phyloP scores from a whole-genome alignment of 495 filamentous ascomycete species.

The Beverwykella pulmonaria region DNA sequence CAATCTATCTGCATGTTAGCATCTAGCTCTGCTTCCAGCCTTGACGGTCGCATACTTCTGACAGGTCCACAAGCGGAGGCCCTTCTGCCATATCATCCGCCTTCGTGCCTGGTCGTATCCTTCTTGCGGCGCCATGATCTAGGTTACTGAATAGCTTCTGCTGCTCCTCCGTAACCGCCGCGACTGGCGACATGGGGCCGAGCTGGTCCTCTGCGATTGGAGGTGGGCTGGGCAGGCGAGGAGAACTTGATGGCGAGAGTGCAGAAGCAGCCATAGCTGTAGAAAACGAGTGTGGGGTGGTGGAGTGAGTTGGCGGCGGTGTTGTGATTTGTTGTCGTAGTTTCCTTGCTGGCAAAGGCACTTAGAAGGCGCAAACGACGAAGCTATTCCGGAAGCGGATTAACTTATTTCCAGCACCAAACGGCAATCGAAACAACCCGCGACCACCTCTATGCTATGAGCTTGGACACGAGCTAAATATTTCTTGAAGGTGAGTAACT shows the following conservation, averaged over 20 bases:
- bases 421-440: too few relatives aligned
- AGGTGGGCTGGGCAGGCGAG: slow-evolving; percentile 83
- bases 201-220: slow-evolving; percentile 90
- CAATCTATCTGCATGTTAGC: slow-evolving; percentile 52
- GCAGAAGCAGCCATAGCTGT: slow-evolving; percentile 55
- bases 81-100: slow-evolving; percentile 88
- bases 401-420: too few relatives aligned
- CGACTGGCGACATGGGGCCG: slow-evolving; percentile 75
- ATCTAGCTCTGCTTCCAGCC: background rate
- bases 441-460: too few relatives aligned
- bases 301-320: background rate
- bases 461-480: too few relatives aligned
- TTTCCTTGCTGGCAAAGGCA: too few relatives aligned
- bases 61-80: slow-evolving; percentile 80
- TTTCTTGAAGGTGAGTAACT: too few relatives aligned
- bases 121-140: slow-evolving; percentile 69
- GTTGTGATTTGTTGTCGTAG: background rate
- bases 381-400: too few relatives aligned
- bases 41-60: slow-evolving; percentile 61
- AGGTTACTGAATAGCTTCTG: slow-evolving; percentile 46
- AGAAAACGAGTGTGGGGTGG: slow-evolving; percentile 3
- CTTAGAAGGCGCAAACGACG: too few relatives aligned
- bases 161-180: slow-evolving; percentile 55
- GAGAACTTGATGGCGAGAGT: slow-evolving; percentile 72
- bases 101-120: slow-evolving; percentile 91